phyloP scores from a whole-genome alignment of 2,329 filamentous ascomycete species.

The Aquanectria penicillioides region DNA sequence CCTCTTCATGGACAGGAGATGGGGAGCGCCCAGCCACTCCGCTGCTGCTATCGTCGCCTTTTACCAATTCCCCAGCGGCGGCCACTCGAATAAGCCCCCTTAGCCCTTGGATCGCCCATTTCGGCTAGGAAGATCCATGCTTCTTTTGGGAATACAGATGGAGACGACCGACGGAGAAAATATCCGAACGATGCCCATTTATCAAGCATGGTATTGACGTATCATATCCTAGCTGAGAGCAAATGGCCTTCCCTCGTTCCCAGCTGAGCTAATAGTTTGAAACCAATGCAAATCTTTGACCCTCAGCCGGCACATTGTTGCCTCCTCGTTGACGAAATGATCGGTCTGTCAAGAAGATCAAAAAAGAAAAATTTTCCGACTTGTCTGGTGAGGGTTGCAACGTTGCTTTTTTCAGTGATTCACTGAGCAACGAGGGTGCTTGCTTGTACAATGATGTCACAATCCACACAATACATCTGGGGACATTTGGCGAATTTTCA shows the following conservation, averaged over 20 bases:
- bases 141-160: background rate
- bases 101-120: background rate
- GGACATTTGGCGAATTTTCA: too few species aligned
- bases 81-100: background rate
- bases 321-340: conserved; percentile 1
- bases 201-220: background rate
- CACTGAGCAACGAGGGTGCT: too few species aligned
- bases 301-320: background rate
- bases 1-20: background rate
- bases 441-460: too few species aligned
- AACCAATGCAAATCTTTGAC: conserved; percentile 2
- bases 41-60: background rate
- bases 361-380: background rate
- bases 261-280: background rate
- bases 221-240: background rate
- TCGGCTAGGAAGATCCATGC: background rate
- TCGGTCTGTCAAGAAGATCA: background rate
- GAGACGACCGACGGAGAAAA: background rate
- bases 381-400: background rate
- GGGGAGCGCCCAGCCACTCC: background rate
- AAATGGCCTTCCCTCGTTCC: too few species aligned
- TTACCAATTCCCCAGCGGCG: background rate
- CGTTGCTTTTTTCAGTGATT: background rate
- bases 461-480: too few species aligned
- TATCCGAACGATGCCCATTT: conserved; percentile 1